A percentile compares a stretch with the other conserved stretches of the same genome.
These are phyloP conservation scores for Colletotrichum limetticola DNA, from an alignment of 2,329 filamentous ascomycete species.

Conservation along the genomic window DNA sequence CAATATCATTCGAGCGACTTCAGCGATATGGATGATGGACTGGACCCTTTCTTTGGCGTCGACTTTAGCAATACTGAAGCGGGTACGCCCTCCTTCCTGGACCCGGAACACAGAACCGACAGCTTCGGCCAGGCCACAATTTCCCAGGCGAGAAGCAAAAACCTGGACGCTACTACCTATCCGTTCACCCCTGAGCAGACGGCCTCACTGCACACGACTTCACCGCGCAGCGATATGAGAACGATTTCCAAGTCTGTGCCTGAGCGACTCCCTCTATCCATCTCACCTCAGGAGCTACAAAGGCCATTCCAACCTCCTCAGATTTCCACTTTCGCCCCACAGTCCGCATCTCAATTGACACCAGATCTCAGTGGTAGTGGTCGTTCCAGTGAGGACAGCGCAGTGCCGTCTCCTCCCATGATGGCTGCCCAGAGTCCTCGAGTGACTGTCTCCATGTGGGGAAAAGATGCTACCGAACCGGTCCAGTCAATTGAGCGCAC, in stretches of 20 bases:
- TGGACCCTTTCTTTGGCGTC: constrained; percentile 63
- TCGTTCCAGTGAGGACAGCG: constrained; percentile 61
- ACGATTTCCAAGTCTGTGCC: constrained; percentile 38
- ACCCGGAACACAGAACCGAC: constrained; percentile 36
- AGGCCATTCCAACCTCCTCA: constrained; percentile 50
- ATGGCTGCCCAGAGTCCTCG: constrained; percentile 63
- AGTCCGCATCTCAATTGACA: constrained; percentile 55
- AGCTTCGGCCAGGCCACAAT: constrained; percentile 33
- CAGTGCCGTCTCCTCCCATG: constrained; percentile 48
- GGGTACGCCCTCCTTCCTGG: constrained; percentile 58
- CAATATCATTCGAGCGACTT: constrained; percentile 62
- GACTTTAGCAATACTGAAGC: constrained; percentile 56
- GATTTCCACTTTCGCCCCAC: constrained; percentile 42
- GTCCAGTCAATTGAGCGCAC: constrained; percentile 53
- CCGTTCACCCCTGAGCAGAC: constrained; percentile 65
- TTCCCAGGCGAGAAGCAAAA: constrained; percentile 27
- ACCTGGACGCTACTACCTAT: constrained; percentile 44
- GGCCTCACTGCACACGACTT: constrained; percentile 57
- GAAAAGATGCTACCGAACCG: constrained; percentile 48
- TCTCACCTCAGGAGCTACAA: constrained; percentile 55
- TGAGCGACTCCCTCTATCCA: constrained; percentile 44
- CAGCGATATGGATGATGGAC: constrained; percentile 54
- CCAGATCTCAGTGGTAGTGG: constrained; percentile 61
- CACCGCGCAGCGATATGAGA: constrained; percentile 50
- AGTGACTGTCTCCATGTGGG: constrained; percentile 68